These are phyloP conservation scores for Furcasterigmium sp. DNA, from an alignment of 2,329 filamentous ascomycete species.

Conservation along the genomic window DNA sequence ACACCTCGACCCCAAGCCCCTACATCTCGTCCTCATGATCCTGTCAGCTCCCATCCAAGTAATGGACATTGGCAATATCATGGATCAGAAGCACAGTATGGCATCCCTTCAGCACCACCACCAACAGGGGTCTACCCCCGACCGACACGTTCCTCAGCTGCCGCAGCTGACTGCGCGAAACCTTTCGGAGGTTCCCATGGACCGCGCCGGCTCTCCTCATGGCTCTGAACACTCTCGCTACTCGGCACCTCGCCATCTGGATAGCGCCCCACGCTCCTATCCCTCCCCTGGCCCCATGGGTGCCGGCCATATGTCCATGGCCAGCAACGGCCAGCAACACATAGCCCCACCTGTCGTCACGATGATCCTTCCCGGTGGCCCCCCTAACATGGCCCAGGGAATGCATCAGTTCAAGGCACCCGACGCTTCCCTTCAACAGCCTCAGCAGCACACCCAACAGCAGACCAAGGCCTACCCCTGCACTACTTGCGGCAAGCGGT, in stretches of 20 bases:
- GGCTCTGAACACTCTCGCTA: slow-evolving; percentile 55
- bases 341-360: slow-evolving; percentile 17
- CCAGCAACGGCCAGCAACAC: slow-evolving; percentile 19
- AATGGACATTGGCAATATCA: slow-evolving; percentile 48
- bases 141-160: slow-evolving; percentile 16
- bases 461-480: slow-evolving; percentile 56
- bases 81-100: slow-evolving; percentile 40
- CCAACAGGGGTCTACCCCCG: slow-evolving; percentile 20
- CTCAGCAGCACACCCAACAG: slow-evolving; percentile 8
- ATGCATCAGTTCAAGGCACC: slow-evolving; percentile 17
- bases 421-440: slow-evolving; percentile 3
- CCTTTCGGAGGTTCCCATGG: slow-evolving; percentile 29
- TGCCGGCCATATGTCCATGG: slow-evolving; percentile 36
- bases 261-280: slow-evolving; percentile 43
- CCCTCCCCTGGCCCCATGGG: slow-evolving; percentile 49
- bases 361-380: slow-evolving; percentile 38
- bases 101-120: slow-evolving; percentile 24
- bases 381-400: slow-evolving; percentile 22
- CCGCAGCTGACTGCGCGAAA: slow-evolving; percentile 18
- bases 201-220: slow-evolving; percentile 53
- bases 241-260: slow-evolving; percentile 34
- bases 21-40: slow-evolving; percentile 21
- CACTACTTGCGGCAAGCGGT: slow-evolving; percentile 83
- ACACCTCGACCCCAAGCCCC: background rate
- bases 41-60: slow-evolving; percentile 41